Conservation (phyloP, 2,329 filamentous ascomycete genomes). For the Blastomyces parvus region DNA sequence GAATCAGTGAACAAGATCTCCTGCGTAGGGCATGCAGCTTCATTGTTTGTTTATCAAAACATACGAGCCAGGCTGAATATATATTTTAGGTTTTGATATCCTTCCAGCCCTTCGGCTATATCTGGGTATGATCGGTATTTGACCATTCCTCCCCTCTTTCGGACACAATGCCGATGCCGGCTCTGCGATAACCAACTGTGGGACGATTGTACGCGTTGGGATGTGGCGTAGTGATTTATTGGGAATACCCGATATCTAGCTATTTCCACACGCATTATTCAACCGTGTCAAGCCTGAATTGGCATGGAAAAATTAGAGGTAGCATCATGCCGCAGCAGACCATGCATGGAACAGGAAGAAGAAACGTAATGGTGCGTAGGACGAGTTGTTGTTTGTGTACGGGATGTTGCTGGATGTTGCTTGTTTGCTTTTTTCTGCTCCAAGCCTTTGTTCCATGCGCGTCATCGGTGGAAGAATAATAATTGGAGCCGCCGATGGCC, state of each 20-base stretch:
- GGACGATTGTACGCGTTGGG: no score
- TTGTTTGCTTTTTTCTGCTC: neutral
- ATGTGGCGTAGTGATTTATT: no score
- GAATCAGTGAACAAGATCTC: neutral
- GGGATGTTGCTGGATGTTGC: neutral
- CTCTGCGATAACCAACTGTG: neutral
- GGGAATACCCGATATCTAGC: neutral
- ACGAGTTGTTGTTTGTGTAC: neutral
- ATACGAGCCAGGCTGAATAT: neutral
- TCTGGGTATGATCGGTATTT: neutral
- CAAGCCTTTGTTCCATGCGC: neutral
- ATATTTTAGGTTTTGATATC: neutral
- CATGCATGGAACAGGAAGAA: neutral
- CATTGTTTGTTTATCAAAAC: neutral
- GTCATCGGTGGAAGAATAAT: neutral
- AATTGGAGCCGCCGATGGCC: neutral
- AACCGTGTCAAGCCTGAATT: neutral
- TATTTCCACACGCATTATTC: neutral
- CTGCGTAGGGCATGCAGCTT: neutral
- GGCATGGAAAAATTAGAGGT: neutral
- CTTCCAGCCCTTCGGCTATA: neutral
- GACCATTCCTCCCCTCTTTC: neutral
- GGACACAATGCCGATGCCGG: neutral
- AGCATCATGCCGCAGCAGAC: neutral
- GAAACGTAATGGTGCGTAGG: neutral